Conservation (phyloP, 176 grass and related monocot species). For the Oryza glaberrima region DNA sequence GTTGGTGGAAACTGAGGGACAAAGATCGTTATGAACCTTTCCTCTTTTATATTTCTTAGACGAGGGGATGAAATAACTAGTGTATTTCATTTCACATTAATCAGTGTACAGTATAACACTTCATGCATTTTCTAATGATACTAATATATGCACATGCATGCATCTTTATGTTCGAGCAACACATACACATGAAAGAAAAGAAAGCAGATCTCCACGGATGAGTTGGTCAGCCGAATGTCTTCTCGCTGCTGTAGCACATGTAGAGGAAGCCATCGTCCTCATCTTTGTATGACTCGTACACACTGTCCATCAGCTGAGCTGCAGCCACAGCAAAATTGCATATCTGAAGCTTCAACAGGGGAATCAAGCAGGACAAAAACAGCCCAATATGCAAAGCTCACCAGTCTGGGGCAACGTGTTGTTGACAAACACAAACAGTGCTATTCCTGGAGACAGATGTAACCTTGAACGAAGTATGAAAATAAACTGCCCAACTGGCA, state of each 20-base stretch:
- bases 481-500: slow-evolving; percentile 79
- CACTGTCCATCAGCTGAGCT: slow-evolving; percentile 56
- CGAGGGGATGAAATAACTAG: no score
- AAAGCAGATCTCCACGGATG: neutral
- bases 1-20: no score
- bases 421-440: slow-evolving; percentile 80
- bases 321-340: neutral
- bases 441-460: slow-evolving; percentile 61
- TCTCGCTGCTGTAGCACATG: slow-evolving; percentile 90
- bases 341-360: neutral
- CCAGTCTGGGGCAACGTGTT: slow-evolving; percentile 84
- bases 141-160: neutral
- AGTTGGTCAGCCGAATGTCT: slow-evolving; percentile 71
- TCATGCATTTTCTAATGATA: neutral
- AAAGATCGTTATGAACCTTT: no score
- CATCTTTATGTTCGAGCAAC: neutral
- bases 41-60: no score
- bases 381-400: slow-evolving; percentile 8
- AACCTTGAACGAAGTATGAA: slow-evolving; percentile 65
- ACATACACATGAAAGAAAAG: neutral
- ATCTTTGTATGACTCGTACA: slow-evolving; percentile 73
- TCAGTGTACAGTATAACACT: no score
- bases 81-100: no score
- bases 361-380: neutral
- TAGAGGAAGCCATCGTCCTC: slow-evolving; percentile 75